Base-by-base conservation (phyloP, 106 monocot species). In the Platanthera guangdongensis region DNA sequence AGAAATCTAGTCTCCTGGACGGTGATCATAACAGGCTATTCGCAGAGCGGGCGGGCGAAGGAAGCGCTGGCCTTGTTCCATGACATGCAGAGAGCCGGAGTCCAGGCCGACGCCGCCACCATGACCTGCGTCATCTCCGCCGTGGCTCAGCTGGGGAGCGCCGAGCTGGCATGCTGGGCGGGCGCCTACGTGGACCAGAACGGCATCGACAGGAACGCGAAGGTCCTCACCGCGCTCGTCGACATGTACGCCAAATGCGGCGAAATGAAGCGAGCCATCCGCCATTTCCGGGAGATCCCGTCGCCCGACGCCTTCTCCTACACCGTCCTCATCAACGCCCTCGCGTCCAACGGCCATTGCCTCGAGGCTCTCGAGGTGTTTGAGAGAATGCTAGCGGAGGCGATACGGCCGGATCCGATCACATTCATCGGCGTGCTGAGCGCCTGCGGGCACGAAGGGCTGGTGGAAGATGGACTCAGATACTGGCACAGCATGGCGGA, bases 171-270 rank as follows among this genome's bases (percentile, higher is more conserved):
- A 3, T 52, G 72, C 45, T 85, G 79, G 79, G 78, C 86, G 19
- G 85, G 86, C 57, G 15, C 49, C 7, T 84, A 82, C 69, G 78
- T 81, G 7, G 80, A 84, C 6, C 19, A 62, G 62, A 85, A 84
- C 50, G 68, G 74, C 25, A 78, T 91, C 22, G 78, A 91, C 71
- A 85, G 77, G 77, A 88, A 91, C 30, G 85, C 81, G 59, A 73
- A 82, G 4, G 86, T 91, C 6, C 85, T 88, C 73, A 91, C 85
- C 57, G 81, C 90, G 1, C 77, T 86, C 3, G 80, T 91, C 1
- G 86, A 91, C 50, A 85, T 91, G 83, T 82, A 91, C 15, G 79
- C 88, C 8, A 91, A 91, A 77, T 88, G 88, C 59, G 88, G 88
- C n/a, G 83, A 91, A 75, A 77, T 85, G 5, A 75, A 80, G 5